Conservation (phyloP, 768 basidiomycete species). For the Russula virescens region DNA sequence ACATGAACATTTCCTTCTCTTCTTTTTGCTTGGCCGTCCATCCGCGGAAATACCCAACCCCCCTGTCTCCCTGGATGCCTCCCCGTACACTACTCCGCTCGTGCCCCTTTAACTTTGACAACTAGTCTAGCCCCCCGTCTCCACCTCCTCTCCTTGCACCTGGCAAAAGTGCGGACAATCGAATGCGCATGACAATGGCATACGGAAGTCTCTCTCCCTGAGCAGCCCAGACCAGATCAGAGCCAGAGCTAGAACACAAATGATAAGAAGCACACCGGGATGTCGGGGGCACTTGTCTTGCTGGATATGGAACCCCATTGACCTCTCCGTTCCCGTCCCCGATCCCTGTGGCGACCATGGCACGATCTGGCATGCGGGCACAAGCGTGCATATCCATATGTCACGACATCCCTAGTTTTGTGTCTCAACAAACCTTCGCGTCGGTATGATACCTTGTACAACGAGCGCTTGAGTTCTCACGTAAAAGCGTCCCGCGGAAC, state of each 20-base stretch:
- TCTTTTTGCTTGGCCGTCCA: background rate
- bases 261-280: background rate
- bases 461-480: background rate
- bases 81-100: too few relatives aligned
- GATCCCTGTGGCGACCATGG: background rate
- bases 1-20: background rate
- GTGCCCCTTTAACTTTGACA: background rate
- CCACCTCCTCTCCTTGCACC: background rate
- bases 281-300: background rate
- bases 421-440: background rate
- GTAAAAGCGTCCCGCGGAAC: slow-evolving; percentile 5
- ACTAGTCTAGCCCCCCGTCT: background rate
- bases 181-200: slow-evolving; percentile 4
- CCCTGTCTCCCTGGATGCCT: background rate
- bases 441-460: background rate
- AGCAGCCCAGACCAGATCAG: slow-evolving; percentile 8
- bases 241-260: background rate
- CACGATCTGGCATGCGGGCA: background rate
- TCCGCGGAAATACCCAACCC: slow-evolving; percentile 1
- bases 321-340: background rate
- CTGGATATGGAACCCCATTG: background rate
- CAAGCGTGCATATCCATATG: background rate
- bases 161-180: slow-evolving; percentile 11
- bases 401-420: background rate
- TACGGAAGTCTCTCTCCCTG: background rate